Evolutionary conservation across 768 basidiomycete species (phyloP), one percentile per base, ranked within the genome.

Genomic region (Xerocomellus amylosporus): DNA sequence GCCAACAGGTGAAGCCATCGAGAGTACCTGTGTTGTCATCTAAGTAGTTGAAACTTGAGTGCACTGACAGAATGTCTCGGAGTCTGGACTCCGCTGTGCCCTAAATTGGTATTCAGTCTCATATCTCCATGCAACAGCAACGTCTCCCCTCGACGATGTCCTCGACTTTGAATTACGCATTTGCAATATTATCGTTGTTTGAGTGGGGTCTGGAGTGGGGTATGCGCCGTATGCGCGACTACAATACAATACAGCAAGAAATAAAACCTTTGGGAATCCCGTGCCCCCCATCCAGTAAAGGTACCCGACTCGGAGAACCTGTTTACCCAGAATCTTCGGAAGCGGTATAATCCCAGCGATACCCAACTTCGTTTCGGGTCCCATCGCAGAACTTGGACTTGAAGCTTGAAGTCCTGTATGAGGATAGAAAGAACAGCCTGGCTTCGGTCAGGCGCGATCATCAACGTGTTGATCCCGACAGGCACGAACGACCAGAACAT

Each of bases 291-390:
- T 49, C 39, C 8, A 52, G 53, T 3, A 64, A 39, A 24, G 58
- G 58, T 17, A 68, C 56, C 8, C 31, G 36, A 26, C 28, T 28
- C 28, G 8, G 28, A 31, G 37, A 46, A 10, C 58, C 64, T 8
- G 50, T 34, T 62, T 58, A 14, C 64, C 53, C 12, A 64, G 56
- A 50, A 68, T 59, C 62, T 69, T 74, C 0, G 77, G 77, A 5
- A 74, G 65, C 2, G 68, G 65, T 17, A 77, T 42, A 40, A 75
- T 63, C 31, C 10, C 12, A 31, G 31, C 31, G 12, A 31, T 26
- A 6, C 26, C 26, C 26, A 26, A 26, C 26, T 26, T 26, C 26
- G 26, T 26, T 26, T 26, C 6, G 26, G 4, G 26, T 26, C n/a
- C 26, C 26, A 26, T 26, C 26, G 26, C 26, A 7, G 26, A 26